Percentiles rank a stretch among this genome's conserved stretches.
Evolutionary conservation across 2,329 filamentous ascomycete genomes (phyloP).

Genomic region (Elsinoe fawcettii): DNA sequence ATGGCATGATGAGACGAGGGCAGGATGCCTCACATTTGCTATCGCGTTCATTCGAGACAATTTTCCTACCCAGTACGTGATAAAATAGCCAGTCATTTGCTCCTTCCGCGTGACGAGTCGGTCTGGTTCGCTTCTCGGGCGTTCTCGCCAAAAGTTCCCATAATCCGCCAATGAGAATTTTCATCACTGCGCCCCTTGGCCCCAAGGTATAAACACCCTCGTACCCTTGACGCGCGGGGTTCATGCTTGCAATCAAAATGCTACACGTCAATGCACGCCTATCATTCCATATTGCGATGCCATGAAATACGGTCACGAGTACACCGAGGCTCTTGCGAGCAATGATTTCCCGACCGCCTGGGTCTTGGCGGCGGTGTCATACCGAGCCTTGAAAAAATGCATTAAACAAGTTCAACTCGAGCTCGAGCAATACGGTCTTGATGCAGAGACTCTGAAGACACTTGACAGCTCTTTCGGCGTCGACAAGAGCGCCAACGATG

Average conservation of each 20-base stretch:
- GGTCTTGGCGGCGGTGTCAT: conserved; percentile 70
- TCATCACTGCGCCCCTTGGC: no score
- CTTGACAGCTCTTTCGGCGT: conserved; percentile 44
- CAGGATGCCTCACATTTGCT: background rate
- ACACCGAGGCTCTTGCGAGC: conserved; percentile 59
- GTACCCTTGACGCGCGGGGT: background rate
- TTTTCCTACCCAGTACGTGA: background rate
- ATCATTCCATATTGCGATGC: background rate
- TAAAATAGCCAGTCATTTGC: background rate
- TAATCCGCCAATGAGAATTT: background rate
- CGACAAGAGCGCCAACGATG: conserved; percentile 20
- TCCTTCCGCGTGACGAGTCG: background rate
- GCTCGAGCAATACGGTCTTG: conserved; percentile 62
- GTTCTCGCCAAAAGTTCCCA: background rate
- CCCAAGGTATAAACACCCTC: background rate
- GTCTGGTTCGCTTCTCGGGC: background rate
- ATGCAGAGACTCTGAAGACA: conserved; percentile 59
- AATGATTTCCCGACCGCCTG: conserved; percentile 68
- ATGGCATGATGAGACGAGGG: background rate
- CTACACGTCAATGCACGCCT: background rate
- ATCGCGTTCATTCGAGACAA: background rate
- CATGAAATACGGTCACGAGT: conserved; percentile 86
- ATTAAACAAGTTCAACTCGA: conserved; percentile 72
- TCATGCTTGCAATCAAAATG: conserved; percentile 1
- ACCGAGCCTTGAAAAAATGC: conserved; percentile 79